Evolutionary conservation across 345 rosid genomes (phyloP).

Genomic region (Aquilaria yunnanensis): DNA sequence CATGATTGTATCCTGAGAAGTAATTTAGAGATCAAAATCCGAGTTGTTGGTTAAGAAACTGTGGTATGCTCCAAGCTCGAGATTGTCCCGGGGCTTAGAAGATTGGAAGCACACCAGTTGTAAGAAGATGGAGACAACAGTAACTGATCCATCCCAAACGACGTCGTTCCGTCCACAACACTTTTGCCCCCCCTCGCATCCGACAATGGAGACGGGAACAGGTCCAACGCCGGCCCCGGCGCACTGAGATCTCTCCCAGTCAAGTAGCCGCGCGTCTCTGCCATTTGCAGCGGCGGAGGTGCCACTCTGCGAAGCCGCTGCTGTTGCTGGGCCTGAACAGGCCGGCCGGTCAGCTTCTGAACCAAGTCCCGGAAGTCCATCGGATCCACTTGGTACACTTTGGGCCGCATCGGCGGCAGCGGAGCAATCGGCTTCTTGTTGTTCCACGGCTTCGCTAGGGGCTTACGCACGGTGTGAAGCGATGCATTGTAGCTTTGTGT

Average conservation of each 20-base stretch:
- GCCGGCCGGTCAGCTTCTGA: slow-evolving; percentile 64
- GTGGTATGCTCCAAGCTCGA: slow-evolving; percentile 9
- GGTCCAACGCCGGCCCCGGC: not conserved
- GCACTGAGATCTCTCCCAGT: slow-evolving; percentile 8
- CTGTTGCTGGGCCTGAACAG: not conserved
- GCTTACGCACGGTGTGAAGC: slow-evolving; percentile 53
- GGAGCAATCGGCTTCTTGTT: slow-evolving; percentile 57
- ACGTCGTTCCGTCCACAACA: not conserved
- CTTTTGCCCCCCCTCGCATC: not conserved
- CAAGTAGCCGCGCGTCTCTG: slow-evolving; percentile 3
- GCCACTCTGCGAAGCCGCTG: slow-evolving; percentile 32
- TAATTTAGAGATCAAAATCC: too few relatives aligned
- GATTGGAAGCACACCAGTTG: slow-evolving; percentile 43
- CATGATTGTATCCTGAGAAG: too few relatives aligned
- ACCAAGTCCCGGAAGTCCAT: slow-evolving; percentile 74
- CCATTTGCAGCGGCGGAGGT: slow-evolving; percentile 32
- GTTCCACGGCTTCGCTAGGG: slow-evolving; percentile 36
- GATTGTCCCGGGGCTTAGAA: slow-evolving; percentile 56
- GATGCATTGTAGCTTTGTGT: slow-evolving; percentile 26
- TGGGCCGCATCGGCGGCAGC: slow-evolving; percentile 52
- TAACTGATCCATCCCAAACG: slow-evolving; percentile 10
- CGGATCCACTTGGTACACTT: slow-evolving; percentile 76
- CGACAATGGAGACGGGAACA: not conserved
- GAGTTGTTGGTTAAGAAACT: too few relatives aligned
- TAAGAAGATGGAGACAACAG: slow-evolving; percentile 39